Base-by-base conservation (phyloP, 768 basidiomycete genomes). In the Rhizopogon vinicolor region DNA sequence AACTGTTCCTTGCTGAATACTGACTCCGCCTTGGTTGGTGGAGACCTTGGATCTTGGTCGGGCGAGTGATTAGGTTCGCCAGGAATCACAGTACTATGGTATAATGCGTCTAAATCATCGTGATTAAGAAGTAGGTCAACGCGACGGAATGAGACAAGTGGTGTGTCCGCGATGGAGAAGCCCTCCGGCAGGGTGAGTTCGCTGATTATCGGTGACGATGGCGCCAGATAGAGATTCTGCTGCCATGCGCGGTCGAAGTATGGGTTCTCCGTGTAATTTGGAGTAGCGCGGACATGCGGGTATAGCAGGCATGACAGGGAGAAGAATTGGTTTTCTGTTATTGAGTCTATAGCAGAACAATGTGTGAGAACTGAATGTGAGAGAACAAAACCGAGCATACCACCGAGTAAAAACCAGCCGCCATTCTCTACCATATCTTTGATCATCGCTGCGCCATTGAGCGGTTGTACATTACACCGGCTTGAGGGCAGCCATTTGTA, bases 261-360 rank as follows among this genome's bases (percentile, higher is more conserved):
- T 0, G 75, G 71, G 53, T 78, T 78, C 35, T 72, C 72, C 41
- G 73, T 77, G 59, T 86, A 87, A 58, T 82, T 76, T 1, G 86
- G 86, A 2, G 80, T 84, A 1, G 85, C 86, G 37, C 75, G 75
- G 39, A 87, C 85, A 62, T 87, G 84, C 0, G 86, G 85, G 66
- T 81, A 82, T 3, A 88, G 74, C 41, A 79, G 61, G 62, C 86
- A 88, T 0, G 85, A 87, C 1, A 87, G 64, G 5, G 86, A 87
- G 66, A 87, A 88, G 73, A 88, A 88, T 65, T 88, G 85, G 58
- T 82, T 83, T 63, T 89, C 86, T 2, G 83, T 81, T 16, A 87
- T 82, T 0, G 85, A 87, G 62, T 89, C 86, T 83, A 58, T 37
- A 31, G 18, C 31, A 5, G 18, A 35, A 3, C 10, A 35, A 57